Evolutionary conservation across 768 basidiomycete genomes (phyloP).

Genomic region (Butyriboletus loyo): DNA sequence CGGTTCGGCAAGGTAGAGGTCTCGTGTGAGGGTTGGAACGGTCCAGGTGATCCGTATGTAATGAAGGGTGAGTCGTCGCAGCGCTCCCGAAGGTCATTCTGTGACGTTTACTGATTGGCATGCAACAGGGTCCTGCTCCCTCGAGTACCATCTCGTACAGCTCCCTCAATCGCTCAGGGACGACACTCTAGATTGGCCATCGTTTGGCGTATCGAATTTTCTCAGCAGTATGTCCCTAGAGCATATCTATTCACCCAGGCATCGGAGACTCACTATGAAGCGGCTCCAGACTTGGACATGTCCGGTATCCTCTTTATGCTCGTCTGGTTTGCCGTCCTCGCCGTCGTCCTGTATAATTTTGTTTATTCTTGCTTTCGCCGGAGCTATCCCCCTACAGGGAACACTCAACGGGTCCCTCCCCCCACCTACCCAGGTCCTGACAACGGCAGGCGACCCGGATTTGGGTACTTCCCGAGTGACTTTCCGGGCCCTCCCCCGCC

Average conservation of each 20-base stretch:
- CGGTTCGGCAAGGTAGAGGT: slow-evolving; percentile 85
- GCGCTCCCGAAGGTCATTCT: neutral
- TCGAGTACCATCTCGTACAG: slow-evolving; percentile 79
- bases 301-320: slow-evolving; percentile 50
- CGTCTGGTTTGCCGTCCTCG: slow-evolving; percentile 53
- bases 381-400: slow-evolving; percentile 28
- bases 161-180: slow-evolving; percentile 44
- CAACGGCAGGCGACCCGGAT: slow-evolving; percentile 22
- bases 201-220: slow-evolving; percentile 10
- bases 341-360: slow-evolving; percentile 55
- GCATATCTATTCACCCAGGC: neutral
- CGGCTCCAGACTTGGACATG: slow-evolving; percentile 43
- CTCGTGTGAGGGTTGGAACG: slow-evolving; percentile 88
- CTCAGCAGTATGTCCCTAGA: slow-evolving; percentile 19
- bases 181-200: slow-evolving; percentile 11
- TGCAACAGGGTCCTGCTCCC: slow-evolving; percentile 72
- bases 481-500: slow-evolving; percentile 54
- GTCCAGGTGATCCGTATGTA: slow-evolving; percentile 79
- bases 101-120: neutral
- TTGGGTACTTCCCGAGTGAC: slow-evolving; percentile 54
- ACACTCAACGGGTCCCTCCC: slow-evolving; percentile 28
- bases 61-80: slow-evolving; percentile 60
- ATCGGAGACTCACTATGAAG: neutral
- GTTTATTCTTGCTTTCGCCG: slow-evolving; percentile 51
- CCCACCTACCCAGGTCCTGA: slow-evolving; percentile 32